A percentile compares a stretch with the other conserved stretches of the same genome.
Conservation (phyloP, 2,329 filamentous ascomycete genomes). For the Epichloe elymi region DNA sequence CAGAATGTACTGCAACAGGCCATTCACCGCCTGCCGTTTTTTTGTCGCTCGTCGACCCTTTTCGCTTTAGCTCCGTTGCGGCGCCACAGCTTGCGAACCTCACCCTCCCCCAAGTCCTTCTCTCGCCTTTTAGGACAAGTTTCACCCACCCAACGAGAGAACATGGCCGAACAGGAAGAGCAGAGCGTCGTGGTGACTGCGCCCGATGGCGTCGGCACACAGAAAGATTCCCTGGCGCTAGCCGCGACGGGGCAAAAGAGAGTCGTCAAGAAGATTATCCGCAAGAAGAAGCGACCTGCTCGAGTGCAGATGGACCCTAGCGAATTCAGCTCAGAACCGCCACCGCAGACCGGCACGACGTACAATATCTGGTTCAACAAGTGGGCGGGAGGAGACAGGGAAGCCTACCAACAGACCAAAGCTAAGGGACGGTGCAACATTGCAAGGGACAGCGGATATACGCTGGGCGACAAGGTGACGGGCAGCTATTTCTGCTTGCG, state of each 20-base stretch:
- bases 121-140: too few relatives aligned
- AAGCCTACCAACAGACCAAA: constrained; percentile 79
- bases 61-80: neutral
- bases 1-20: neutral
- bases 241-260: constrained; percentile 38
- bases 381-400: constrained; percentile 89
- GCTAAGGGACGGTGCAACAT: constrained; percentile 83
- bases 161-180: constrained; percentile 21
- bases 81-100: neutral
- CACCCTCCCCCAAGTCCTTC: neutral
- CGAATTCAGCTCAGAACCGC: constrained; percentile 69
- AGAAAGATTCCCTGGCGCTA: constrained; percentile 19
- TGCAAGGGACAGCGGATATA: constrained; percentile 65
- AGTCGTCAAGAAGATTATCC: constrained; percentile 73
- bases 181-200: constrained; percentile 11
- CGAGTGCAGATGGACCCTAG: constrained; percentile 81
- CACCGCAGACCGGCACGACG: constrained; percentile 83
- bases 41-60: neutral
- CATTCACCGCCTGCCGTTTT: constrained; percentile 1
- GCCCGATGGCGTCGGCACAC: neutral
- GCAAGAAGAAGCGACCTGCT: constrained; percentile 80
- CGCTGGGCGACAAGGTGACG: constrained; percentile 59
- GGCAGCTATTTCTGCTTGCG: constrained; percentile 89
- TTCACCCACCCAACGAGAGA: neutral
- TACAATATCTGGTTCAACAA: constrained; percentile 96